Conservation (phyloP, 2,329 filamentous ascomycete genomes). For the Penicillium olsonii region DNA sequence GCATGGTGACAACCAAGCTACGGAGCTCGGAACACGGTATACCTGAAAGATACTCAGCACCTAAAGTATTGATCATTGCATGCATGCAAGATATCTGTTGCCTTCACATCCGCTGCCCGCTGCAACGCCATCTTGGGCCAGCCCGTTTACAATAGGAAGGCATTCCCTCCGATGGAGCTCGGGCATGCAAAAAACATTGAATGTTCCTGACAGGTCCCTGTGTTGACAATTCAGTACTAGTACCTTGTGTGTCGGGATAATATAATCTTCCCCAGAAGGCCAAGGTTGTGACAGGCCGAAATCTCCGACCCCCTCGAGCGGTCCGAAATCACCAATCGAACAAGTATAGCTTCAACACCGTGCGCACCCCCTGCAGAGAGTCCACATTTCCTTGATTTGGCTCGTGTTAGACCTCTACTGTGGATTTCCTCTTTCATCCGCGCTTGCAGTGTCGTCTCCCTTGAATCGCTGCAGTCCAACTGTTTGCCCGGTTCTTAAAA, state of each 20-base stretch:
- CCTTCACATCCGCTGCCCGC: background rate
- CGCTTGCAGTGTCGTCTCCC: background rate
- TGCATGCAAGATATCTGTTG: background rate
- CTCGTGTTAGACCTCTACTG: background rate
- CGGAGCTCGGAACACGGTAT: background rate
- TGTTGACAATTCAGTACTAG: background rate
- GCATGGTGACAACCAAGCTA: background rate
- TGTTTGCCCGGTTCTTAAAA: background rate
- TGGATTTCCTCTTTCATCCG: background rate
- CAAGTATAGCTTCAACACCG: conserved; percentile 12
- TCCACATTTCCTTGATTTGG: background rate
- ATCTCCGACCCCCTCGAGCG: conserved; percentile 14
- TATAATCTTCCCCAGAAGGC: background rate
- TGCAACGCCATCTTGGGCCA: background rate
- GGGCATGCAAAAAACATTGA: conserved; percentile 1
- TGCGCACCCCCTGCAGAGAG: background rate
- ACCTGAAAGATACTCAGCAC: background rate
- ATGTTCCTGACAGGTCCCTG: background rate
- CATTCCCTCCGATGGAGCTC: conserved; percentile 2
- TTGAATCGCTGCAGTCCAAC: background rate
- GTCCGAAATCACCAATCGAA: conserved; percentile 4
- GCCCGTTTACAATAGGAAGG: conserved; percentile 2
- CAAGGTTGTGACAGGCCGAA: conserved; percentile 14
- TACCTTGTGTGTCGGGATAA: background rate
- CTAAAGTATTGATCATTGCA: background rate